phyloP scores from a whole-genome alignment of 352 stramenopile genomes.

The Pythium rishiriense region DNA sequence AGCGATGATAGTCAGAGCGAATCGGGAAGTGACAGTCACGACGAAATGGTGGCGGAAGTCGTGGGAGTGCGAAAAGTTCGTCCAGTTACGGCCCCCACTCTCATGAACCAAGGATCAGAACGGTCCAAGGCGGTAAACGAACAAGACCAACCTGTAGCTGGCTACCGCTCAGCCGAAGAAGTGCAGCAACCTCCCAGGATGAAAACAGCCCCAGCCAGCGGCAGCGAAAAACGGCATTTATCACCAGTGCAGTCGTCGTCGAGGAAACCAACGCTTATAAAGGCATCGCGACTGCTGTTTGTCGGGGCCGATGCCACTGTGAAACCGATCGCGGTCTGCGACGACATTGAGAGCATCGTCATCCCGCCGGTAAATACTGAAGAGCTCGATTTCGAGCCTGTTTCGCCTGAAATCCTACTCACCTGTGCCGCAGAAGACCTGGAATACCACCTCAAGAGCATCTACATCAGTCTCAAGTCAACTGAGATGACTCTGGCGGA shows the following conservation, averaged over 20 bases:
- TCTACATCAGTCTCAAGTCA: constrained; percentile 73
- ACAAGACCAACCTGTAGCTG: background rate
- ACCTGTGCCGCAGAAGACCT: constrained; percentile 47
- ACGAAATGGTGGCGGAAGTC: background rate
- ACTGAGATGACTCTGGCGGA: constrained; percentile 22
- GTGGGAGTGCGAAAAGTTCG: constrained; percentile 8
- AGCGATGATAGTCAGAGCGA: constrained; percentile 2
- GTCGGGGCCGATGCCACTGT: constrained; percentile 52
- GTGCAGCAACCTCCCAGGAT: background rate
- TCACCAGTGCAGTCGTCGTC: background rate
- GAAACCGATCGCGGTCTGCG: constrained; percentile 60
- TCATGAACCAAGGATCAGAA: background rate
- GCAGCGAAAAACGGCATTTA: background rate
- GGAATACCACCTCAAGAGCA: constrained; percentile 71
- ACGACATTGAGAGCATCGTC: constrained; percentile 45
- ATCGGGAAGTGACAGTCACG: constrained; percentile 8
- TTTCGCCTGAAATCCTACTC: constrained; percentile 44
- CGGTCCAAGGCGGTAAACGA: background rate
- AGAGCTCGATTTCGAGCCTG: constrained; percentile 40
- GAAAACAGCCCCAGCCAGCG: background rate
- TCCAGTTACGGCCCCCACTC: constrained; percentile 24
- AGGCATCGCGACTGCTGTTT: constrained; percentile 46
- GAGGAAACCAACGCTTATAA: background rate
- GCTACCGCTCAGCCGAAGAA: background rate
- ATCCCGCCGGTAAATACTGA: constrained; percentile 31